A percentile compares a stretch with the other conserved stretches of the same genome.
Conservation (phyloP, 2,329 filamentous ascomycete species). For the Botrytis paeoniae region DNA sequence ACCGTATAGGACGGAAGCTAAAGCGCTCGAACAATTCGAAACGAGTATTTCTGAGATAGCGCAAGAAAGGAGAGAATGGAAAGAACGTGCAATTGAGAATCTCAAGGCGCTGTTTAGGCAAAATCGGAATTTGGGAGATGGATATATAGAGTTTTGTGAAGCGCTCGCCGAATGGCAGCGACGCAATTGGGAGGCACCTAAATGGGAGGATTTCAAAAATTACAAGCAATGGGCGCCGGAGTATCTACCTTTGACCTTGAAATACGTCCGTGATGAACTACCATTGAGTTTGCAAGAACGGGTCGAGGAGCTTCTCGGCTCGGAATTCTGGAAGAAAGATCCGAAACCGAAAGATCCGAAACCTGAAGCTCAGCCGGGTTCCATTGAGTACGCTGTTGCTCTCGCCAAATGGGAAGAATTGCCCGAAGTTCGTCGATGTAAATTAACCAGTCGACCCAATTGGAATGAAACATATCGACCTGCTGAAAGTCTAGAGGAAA, state of each 20-base stretch:
- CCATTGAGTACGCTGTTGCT: slow-evolving; percentile 4
- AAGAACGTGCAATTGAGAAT: background rate
- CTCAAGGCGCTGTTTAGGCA: background rate
- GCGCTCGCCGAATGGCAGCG: background rate
- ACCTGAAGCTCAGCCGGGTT: background rate
- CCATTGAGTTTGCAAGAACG: background rate
- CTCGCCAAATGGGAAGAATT: background rate
- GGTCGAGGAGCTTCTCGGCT: background rate
- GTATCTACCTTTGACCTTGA: background rate
- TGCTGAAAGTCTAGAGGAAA: background rate
- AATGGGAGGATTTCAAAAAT: background rate
- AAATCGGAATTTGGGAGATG: background rate
- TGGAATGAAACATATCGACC: background rate
- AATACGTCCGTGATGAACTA: background rate
- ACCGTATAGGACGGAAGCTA: background rate
- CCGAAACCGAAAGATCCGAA: background rate
- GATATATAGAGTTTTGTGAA: slow-evolving; percentile 1
- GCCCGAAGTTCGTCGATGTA: background rate
- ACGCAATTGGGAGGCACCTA: background rate
- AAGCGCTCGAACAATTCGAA: background rate
- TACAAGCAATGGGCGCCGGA: slow-evolving; percentile 4
- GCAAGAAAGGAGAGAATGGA: background rate
- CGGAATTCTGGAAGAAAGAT: background rate
- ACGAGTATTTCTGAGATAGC: background rate
- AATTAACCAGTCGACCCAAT: background rate